Evolutionary conservation across 208 protist genomes (phyloP).

Genomic region (Acanthamoeba triangularis): DNA sequence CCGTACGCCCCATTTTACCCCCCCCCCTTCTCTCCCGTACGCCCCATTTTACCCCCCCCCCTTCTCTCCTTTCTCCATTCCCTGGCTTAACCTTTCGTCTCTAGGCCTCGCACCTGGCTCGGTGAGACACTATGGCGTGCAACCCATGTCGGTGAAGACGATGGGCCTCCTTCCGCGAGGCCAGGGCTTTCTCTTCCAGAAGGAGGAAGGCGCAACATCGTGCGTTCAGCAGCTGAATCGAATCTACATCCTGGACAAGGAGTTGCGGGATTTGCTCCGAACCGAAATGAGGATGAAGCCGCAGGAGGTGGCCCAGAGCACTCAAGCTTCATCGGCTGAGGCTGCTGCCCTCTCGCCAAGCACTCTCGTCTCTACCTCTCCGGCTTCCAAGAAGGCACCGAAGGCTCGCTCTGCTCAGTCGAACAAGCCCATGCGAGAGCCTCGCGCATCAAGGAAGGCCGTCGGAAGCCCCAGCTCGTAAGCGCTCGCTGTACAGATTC

Average conservation of each 20-base stretch:
- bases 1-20: too few species aligned
- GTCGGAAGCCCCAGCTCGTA: not conserved
- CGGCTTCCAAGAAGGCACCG: not conserved
- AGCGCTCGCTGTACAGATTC: not conserved
- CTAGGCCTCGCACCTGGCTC: not conserved
- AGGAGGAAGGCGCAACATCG: not conserved
- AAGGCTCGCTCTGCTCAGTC: not conserved
- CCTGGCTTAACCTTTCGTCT: not conserved
- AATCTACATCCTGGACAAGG: conserved; percentile 17
- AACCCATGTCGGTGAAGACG: not conserved
- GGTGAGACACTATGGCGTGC: not conserved
- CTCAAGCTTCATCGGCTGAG: not conserved
- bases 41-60: too few species aligned
- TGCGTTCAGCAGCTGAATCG: not conserved
- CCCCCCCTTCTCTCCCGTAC: too few species aligned
- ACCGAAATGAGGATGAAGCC: not conserved
- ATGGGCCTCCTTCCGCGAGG: conserved; percentile 15
- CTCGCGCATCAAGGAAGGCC: not conserved
- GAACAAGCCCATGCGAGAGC: not conserved
- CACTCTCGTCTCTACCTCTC: not conserved
- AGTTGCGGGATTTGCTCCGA: not conserved
- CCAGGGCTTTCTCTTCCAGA: not conserved
- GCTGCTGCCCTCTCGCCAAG: not conserved
- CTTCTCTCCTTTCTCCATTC: too few species aligned
- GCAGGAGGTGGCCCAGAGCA: not conserved